phyloP scores from a whole-genome alignment of 176 grass and related monocot genomes.

The Zoysia japonica region DNA sequence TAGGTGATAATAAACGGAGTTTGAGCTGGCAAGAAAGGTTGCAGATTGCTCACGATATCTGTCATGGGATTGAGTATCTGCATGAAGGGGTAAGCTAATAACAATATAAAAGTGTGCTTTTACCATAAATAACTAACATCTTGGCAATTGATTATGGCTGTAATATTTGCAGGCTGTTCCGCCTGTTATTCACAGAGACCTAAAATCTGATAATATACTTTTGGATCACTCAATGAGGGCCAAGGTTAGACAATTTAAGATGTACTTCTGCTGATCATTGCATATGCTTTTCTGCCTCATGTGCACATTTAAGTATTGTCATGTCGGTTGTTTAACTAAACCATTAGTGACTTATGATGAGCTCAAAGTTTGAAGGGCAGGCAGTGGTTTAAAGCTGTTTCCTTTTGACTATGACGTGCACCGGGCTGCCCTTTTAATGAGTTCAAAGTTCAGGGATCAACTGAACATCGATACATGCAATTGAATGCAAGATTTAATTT shows the following conservation, averaged over 20 bases:
- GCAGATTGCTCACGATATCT: slow-evolving; percentile 83
- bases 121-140: slow-evolving; percentile 21
- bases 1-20: slow-evolving; percentile 69
- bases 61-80: slow-evolving; percentile 96
- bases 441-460: slow-evolving; percentile 9
- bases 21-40: slow-evolving; percentile 93
- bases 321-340: slow-evolving; percentile 34
- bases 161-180: slow-evolving; percentile 80
- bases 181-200: slow-evolving; percentile 87
- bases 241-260: slow-evolving; percentile 57
- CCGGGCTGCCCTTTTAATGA: not conserved
- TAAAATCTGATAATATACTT: slow-evolving; percentile 98
- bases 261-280: slow-evolving; percentile 23
- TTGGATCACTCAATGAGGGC: slow-evolving; percentile 87
- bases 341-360: slow-evolving; percentile 8
- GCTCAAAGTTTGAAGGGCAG: no score
- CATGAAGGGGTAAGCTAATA: slow-evolving; percentile 84
- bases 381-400: no score
- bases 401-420: no score
- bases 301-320: slow-evolving; percentile 35
- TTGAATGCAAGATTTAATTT: not conserved
- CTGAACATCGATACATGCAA: slow-evolving; percentile 12
- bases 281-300: slow-evolving; percentile 9
- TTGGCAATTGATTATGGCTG: slow-evolving; percentile 29
- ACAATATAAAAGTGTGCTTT: slow-evolving; percentile 24